Base-by-base conservation (phyloP, 1,139 yeast genomes). In the Yamadazyma conglobata region DNA sequence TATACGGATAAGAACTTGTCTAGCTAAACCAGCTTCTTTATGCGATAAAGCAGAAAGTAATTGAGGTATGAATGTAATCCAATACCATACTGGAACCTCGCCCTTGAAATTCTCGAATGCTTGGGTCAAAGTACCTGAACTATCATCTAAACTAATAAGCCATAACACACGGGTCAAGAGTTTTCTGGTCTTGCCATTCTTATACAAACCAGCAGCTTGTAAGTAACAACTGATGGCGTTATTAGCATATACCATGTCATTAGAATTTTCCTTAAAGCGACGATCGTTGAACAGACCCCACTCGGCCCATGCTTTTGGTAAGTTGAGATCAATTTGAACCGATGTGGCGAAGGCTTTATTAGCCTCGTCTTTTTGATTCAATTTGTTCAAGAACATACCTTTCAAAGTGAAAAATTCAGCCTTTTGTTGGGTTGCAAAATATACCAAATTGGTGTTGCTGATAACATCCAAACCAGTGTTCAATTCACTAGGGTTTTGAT, bases 221-320 rank as follows among this genome's bases (percentile, higher is more conserved):
- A 93, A 69, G 56, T 89, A 93, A 56, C 98, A 93, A 50, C 95
- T 83, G 29, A 93, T 81, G 2, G 99, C 97, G 54, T 89, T 88
- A 42, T 88, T 82, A 10, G 97, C 98, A 56, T 79, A 84, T 16
- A 79, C 78, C 64, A 86, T 77, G 48, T 87, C 95, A 30, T 70
- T 76, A 1, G 94, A 91, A 43, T 80, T 81, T 45, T 87, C 95
- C 46, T 86, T 85, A 56, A 87, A 81, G 30, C 96, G 68, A 27
- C 82, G 77, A 46, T 93, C 98, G 52, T 88, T 91, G 61, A 88
- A 93, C 53, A 79, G 78, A 39, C 98, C 99, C 98, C 98, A 93
- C 56, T 93, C 97, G 2, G 97, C 97, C 99, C 99, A 93, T 0
- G 98, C 98, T 52, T 91, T 91, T 2, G 98, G 96, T 33, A 91